Base-by-base conservation (phyloP, 2,329 filamentous ascomycete species). In the Ophiosphaerella narmari region DNA sequence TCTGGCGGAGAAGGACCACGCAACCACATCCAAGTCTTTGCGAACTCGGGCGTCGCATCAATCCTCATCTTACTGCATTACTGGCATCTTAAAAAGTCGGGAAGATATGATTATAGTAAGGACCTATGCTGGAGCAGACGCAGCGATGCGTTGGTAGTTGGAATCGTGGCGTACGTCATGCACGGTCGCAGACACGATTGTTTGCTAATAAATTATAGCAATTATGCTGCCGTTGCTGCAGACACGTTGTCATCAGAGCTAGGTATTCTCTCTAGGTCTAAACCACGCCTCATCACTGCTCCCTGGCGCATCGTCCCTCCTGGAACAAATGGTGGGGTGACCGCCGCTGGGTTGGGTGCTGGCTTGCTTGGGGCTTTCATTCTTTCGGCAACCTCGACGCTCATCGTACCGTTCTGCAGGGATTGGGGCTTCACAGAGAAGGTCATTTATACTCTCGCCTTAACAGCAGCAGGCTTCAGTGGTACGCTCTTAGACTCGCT, bases 161-260 rank as follows among this genome's bases (percentile, higher is more conserved):
- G 79, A 7, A 79, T 80, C 41, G 73, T 80, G 29, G 77, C 76
- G 60, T 78, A 76, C 24, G 54, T 48, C 32, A 39, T 4, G 21
- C n/a, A 8, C 12, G 21, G 5, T 37, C 11, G 21, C 18, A 5
- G 42, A 40, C 24, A 29, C 39, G 9, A 41, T 29, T 32, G 21
- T 18, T 34, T 43, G 45, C 63, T 67, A 34, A 68, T 73, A 87
- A 14, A 74, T 76, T 32, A 70, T 38, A 86, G 85, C 32, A 93
- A 96, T 76, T 99, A 99, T 67, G 93, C 91, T 23, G 90, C 90
- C 41, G 91, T 96, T 8, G 86, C 91, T 16, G 90, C 93, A 42
- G 94, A 99, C 72, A 99, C 94, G 0, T 94, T 97, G 71, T 92
- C 89, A 49, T 96, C 91, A 9, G 94, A 99, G 77, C 85, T 99